These are phyloP conservation scores for Boletus subparvulus DNA, from an alignment of 768 basidiomycete genomes.

Conservation along the genomic window DNA sequence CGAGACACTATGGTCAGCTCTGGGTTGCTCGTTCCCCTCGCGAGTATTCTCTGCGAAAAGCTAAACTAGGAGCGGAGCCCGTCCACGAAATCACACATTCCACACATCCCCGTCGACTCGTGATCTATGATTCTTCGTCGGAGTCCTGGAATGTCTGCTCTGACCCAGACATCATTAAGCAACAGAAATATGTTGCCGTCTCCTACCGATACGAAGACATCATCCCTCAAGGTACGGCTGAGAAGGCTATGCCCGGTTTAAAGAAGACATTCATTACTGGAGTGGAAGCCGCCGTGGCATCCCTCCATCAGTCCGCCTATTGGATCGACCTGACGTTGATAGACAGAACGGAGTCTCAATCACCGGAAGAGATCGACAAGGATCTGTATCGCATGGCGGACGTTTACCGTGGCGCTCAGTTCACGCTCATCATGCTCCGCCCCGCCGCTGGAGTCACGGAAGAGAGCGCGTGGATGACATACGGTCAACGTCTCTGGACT, in stretches of 20 bases:
- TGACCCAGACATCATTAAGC: constrained; percentile 1
- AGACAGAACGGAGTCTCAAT: not conserved
- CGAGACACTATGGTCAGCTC: constrained; percentile 22
- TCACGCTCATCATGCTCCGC: constrained; percentile 24
- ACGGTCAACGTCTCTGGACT: constrained; percentile 27
- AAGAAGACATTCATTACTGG: not conserved
- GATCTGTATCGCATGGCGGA: constrained; percentile 28
- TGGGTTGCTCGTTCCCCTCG: constrained; percentile 23
- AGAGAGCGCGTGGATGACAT: constrained; percentile 11
- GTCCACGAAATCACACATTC: constrained; percentile 10
- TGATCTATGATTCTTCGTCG: constrained; percentile 6
- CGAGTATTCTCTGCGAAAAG: constrained; percentile 20
- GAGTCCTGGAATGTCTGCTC: constrained; percentile 2
- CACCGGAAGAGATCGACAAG: constrained; percentile 5
- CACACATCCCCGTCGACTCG: constrained; percentile 16
- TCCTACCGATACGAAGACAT: constrained; percentile 20
- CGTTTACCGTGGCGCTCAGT: constrained; percentile 20
- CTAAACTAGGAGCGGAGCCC: not conserved
- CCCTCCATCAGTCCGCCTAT: constrained; percentile 17
- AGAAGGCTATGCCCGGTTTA: not conserved
- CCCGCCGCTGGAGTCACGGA: not conserved
- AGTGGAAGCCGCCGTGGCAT: not conserved
- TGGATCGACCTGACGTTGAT: constrained; percentile 21
- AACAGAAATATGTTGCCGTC: constrained; percentile 18
- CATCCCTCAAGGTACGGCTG: not conserved